Conservation (phyloP, 208 protist species). For the Trypanosoma brucei region DNA sequence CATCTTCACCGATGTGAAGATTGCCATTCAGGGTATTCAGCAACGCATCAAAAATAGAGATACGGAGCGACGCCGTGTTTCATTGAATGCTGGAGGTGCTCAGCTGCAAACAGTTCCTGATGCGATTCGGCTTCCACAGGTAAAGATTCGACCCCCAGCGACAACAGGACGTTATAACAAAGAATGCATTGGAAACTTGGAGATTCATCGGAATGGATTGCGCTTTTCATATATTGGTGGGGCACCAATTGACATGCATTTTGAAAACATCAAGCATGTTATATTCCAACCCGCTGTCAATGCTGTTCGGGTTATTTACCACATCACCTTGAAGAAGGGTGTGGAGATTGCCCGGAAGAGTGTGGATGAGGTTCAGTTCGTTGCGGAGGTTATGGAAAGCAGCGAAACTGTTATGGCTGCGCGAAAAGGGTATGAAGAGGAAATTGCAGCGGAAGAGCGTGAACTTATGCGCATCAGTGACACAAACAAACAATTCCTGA, state of each 20-base stretch:
- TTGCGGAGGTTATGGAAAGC: slow-evolving; percentile 94
- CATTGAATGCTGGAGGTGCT: slow-evolving; percentile 37
- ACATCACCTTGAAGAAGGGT: slow-evolving; percentile 95
- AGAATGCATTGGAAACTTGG: slow-evolving; percentile 82
- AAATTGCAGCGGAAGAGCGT: slow-evolving; percentile 73
- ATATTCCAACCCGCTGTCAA: slow-evolving; percentile 96
- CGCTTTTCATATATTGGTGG: slow-evolving; percentile 87
- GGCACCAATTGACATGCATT: slow-evolving; percentile 88
- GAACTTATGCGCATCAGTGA: slow-evolving; percentile 60
- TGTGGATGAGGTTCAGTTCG: slow-evolving; percentile 94
- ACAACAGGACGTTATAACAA: slow-evolving; percentile 72
- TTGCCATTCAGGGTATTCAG: slow-evolving; percentile 59
- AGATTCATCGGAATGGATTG: slow-evolving; percentile 95
- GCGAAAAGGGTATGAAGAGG: slow-evolving; percentile 68
- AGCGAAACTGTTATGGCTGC: slow-evolving; percentile 58
- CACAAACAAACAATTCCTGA: slow-evolving; percentile 85
- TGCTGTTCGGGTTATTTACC: slow-evolving; percentile 91
- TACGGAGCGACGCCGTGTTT: slow-evolving; percentile 41
- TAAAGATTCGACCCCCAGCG: slow-evolving; percentile 89
- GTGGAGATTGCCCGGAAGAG: slow-evolving; percentile 97
- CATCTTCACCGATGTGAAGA: slow-evolving; percentile 52
- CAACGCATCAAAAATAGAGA: slow-evolving; percentile 78
- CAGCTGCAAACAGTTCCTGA: slow-evolving; percentile 38
- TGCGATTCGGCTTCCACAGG: slow-evolving; percentile 67
- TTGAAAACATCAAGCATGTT: slow-evolving; percentile 96